phyloP scores from a whole-genome alignment of 257 asterid genomes.

The Solanum microdontum region DNA sequence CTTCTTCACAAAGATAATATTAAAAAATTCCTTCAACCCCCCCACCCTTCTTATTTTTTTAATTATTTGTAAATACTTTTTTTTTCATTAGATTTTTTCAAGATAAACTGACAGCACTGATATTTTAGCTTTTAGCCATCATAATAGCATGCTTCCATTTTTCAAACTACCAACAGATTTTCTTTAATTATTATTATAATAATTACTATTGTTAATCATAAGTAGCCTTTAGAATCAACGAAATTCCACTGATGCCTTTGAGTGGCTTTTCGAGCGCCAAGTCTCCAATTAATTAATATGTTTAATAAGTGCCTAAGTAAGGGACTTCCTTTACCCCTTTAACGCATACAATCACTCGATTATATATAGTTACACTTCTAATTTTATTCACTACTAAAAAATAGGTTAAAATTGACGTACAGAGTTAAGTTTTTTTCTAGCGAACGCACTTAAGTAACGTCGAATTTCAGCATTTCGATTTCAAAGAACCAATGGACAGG shows the following conservation, averaged over 20 bases:
- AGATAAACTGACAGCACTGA: not conserved
- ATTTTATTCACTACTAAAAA: not conserved
- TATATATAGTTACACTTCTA: not conserved
- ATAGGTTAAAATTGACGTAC: not conserved
- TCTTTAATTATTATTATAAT: not conserved
- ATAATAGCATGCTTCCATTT: not conserved
- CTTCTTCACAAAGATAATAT: not conserved
- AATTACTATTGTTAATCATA: not conserved
- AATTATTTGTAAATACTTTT: not conserved
- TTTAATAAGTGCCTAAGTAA: not conserved
- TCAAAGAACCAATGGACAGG: not conserved
- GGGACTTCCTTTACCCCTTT: not conserved
- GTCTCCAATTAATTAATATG: not conserved
- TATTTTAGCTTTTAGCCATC: not conserved
- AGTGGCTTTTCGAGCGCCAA: not conserved
- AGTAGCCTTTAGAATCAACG: slow-evolving; percentile 13
- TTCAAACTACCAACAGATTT: not conserved
- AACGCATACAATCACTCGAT: not conserved
- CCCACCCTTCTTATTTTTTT: not conserved
- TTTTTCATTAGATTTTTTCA: not conserved
- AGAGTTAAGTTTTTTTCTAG: too few relatives aligned
- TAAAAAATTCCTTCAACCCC: not conserved
- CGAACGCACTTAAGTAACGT: too few relatives aligned
- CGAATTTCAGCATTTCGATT: too few relatives aligned
- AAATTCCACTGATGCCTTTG: slow-evolving; percentile 2